phyloP scores from a whole-genome alignment of 352 stramenopile species.

The Globisporangium irregulare region DNA sequence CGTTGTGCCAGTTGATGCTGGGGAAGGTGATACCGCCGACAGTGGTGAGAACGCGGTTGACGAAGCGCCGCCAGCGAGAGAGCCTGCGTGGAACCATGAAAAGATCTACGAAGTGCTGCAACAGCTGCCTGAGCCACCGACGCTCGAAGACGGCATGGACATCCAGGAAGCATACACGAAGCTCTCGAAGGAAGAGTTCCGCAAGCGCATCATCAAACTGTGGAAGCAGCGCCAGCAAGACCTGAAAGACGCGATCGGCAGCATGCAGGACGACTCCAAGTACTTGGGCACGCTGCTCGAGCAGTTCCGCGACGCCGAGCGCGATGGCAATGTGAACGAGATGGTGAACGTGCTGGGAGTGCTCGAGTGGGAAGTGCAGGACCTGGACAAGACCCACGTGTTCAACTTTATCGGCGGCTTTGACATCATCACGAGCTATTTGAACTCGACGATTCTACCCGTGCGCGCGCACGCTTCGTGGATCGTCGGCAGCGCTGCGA shows the following conservation, averaged over 20 bases:
- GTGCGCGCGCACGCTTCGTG: slow-evolving; percentile 62
- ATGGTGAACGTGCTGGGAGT: slow-evolving; percentile 63
- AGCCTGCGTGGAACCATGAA: slow-evolving; percentile 82
- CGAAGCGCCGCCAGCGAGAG: slow-evolving; percentile 26
- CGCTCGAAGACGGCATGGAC: slow-evolving; percentile 66
- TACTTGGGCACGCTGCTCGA: slow-evolving; percentile 73
- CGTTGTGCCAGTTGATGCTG: neutral
- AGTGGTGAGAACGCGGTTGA: slow-evolving; percentile 18
- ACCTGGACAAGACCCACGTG: slow-evolving; percentile 84
- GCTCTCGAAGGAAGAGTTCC: slow-evolving; percentile 67
- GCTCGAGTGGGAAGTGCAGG: slow-evolving; percentile 85
- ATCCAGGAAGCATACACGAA: slow-evolving; percentile 73
- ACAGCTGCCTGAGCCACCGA: slow-evolving; percentile 68
- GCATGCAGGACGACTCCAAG: slow-evolving; percentile 80
- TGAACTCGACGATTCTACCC: slow-evolving; percentile 67
- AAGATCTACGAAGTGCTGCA: slow-evolving; percentile 84
- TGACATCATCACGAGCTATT: slow-evolving; percentile 56
- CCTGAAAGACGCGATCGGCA: slow-evolving; percentile 72
- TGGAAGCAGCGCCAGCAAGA: slow-evolving; percentile 83
- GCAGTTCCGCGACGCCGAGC: slow-evolving; percentile 60
- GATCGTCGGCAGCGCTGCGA: slow-evolving; percentile 72
- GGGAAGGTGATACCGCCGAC: neutral
- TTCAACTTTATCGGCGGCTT: slow-evolving; percentile 88
- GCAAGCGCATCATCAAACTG: slow-evolving; percentile 63
- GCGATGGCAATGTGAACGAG: slow-evolving; percentile 37